Base-by-base conservation (phyloP, 2,329 filamentous ascomycete genomes). In the Fusarium heterosporum region DNA sequence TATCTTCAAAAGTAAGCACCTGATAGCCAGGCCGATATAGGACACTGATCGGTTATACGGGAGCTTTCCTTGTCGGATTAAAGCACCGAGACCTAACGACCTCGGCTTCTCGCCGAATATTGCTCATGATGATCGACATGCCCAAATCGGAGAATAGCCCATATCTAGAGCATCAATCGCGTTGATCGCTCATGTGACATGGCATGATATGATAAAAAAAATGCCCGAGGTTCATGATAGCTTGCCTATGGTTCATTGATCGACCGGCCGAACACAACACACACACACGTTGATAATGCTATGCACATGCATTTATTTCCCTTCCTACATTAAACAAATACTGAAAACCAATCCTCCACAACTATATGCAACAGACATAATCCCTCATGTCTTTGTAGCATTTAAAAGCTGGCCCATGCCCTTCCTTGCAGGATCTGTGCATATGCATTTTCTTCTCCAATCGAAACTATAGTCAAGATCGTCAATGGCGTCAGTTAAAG, bases 101-200 rank as follows among this genome's bases (percentile, higher is more conserved):
- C 64, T 69, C 65, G 65, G 65, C 48, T 56, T 64, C 34, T 56
- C 16, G 9, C 65, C 61, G 65, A 69, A 62, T 19, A 22, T 7
- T 30, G 32, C 38, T 39, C 29, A 34, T 28, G 28, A 60, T 29
- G 25, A 34, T 55, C 9, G n/a, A 34, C n/a, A 53, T 32, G 36
- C 57, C 65, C 64, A 64, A 51, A 51, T 42, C 51, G 58, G 43
- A 63, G 17, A 34, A 46, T 16, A 28, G 22, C 36, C 7, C 4
- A 29, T 11, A 25, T 26, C 22, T 22, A 22, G 22, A 22, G 13
- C 9, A 41, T 45, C 55, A 38, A 40, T 42, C 41, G 57, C 22
- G 7, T 32, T 36, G n/a, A 17, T 39, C n/a, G 25, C 34, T 57
- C 43, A 51, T 63, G 45, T 50, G 59, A 40, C 29, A n/a, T 36